Base-by-base conservation (phyloP, 139 green algal genomes). In the Volvox reticuliferus region DNA sequence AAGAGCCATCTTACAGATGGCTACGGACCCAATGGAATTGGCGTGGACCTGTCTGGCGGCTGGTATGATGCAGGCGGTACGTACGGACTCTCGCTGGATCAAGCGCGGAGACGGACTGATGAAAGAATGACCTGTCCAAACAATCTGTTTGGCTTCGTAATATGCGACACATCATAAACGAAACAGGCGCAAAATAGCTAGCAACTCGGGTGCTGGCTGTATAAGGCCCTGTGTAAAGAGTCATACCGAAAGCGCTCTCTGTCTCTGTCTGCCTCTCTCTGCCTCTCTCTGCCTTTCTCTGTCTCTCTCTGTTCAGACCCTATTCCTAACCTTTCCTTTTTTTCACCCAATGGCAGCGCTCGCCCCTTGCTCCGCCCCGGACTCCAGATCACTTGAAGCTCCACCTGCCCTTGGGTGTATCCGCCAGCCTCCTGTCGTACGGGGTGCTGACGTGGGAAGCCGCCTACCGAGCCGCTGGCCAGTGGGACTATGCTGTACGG, bases 371-470 rank as follows among this genome's bases (percentile, higher is more conserved):
- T 61, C 82, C 2, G 21, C 26, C 69, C 28, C 2, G 22, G 0
- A n/a, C 19, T 17, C 28, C 85, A 89, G 85, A 89, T 67, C 85
- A 89, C 85, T 67, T 89, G 28, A 89, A 89, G 85, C 85, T 89
- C 37, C 85, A 89, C 85, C 85, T 89, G 85, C 69, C 85, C 13
- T 30, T 89, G 85, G 85, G 85, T 19, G n/a, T 73, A 19, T 82
- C 85, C 1, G 85, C 71, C 37, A 75, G 37, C 44, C n/a, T 82
- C 17, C 44, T 89, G 85, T 75, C 85, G 28, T 89, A 82, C 69
- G 30, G 69, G 37, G 44, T 50, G 12, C 85, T 89, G 18, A 89
- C 85, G 19, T 89, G 69, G 69, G 85, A 89, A 67, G 5, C 69
- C 44, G 85, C 69, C 14, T 73, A 80, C 37, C 85, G 85, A 0